A percentile compares a stretch with the other conserved stretches of the same genome.
Evolutionary conservation across 2,329 filamentous ascomycete species (phyloP).

Genomic region (Coniochaeta ligniaria): DNA sequence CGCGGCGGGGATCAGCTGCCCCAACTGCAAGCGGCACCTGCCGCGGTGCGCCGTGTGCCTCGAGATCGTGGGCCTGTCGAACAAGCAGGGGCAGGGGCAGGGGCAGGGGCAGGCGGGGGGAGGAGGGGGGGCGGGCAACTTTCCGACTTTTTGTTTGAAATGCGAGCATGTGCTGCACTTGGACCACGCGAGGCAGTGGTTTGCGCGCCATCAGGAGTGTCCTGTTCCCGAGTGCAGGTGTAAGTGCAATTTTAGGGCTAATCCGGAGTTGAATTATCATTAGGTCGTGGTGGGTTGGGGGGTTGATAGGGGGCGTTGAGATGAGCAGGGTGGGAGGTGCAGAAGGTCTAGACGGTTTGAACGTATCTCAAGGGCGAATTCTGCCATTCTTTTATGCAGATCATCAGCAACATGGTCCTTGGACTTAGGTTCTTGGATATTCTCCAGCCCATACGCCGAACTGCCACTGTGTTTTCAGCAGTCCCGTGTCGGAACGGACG

Average conservation of each 20-base stretch:
- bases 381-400: no score
- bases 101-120: constrained; percentile 29
- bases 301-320: no score
- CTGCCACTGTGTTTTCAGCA: no score
- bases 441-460: no score
- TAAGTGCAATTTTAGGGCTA: constrained; percentile 53
- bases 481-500: no score
- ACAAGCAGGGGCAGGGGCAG: no score
- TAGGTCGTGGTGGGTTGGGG: no score
- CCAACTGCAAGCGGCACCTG: constrained; percentile 59
- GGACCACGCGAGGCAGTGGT: constrained; percentile 62
- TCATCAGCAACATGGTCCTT: no score
- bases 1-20: constrained; percentile 56
- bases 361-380: no score
- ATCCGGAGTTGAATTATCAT: constrained; percentile 50
- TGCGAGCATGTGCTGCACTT: constrained; percentile 63
- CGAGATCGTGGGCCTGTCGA: constrained; percentile 57
- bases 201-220: constrained; percentile 56
- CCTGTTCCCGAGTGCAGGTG: constrained; percentile 63
- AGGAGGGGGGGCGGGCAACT: constrained; percentile 33
- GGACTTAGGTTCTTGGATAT: no score
- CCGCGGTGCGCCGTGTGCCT: constrained; percentile 62
- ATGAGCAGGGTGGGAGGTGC: no score
- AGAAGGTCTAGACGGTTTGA: no score
- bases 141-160: constrained; percentile 62